A percentile compares a stretch with the other conserved stretches of the same genome.
These are phyloP conservation scores for Eucalyptus marginata DNA, from an alignment of 345 rosid genomes.

Conservation along the genomic window DNA sequence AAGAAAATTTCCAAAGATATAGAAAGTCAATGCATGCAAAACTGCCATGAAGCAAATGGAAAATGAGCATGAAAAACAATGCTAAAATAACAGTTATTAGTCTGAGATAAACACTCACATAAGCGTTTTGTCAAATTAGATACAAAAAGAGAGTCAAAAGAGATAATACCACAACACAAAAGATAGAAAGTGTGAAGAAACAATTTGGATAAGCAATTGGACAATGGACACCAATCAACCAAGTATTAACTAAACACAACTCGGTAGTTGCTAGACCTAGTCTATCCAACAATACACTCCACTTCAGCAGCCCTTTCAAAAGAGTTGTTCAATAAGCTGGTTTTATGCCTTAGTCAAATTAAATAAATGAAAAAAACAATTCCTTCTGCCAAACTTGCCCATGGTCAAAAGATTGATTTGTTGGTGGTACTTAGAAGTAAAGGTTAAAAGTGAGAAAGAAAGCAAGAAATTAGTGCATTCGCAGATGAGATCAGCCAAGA, in stretches of 20 bases:
- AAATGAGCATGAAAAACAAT: not conserved
- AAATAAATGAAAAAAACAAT: not conserved
- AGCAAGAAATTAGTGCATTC: not conserved
- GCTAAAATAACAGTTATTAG: not conserved
- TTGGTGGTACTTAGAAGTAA: not conserved
- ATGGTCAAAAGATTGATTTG: not conserved
- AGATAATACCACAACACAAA: not conserved
- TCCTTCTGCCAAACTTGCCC: not conserved
- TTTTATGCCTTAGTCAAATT: not conserved
- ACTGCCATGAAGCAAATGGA: conserved; percentile 15
- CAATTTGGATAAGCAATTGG: not conserved
- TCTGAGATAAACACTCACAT: not conserved
- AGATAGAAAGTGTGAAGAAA: not conserved
- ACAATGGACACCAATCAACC: not conserved
- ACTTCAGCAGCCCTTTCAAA: not conserved
- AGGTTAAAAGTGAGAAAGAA: not conserved
- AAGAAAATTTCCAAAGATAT: conserved; percentile 21
- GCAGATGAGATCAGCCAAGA: not conserved
- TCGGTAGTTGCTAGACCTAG: not conserved
- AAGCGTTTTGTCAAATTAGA: not conserved
- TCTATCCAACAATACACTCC: not conserved
- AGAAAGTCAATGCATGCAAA: not conserved
- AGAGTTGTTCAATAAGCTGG: not conserved
- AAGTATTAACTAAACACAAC: not conserved
- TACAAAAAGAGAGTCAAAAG: not conserved